Evolutionary conservation across 345 rosid genomes (phyloP), one percentile per base, ranked within the genome.

Genomic region (Populus ilicifolia): DNA sequence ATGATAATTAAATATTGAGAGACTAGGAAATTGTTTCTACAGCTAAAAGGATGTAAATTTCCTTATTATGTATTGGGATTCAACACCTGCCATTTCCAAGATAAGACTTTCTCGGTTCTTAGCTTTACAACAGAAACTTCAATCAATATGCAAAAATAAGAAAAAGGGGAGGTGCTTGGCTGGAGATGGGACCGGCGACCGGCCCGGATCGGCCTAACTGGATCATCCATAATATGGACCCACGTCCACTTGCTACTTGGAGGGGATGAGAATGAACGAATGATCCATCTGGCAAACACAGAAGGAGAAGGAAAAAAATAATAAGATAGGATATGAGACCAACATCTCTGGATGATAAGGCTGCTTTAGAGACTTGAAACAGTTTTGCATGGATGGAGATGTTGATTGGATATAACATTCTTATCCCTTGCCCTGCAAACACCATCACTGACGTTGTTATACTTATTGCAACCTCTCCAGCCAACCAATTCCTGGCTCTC

Each of bases 331-430:
- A 16, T 54, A 70, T 44, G 61, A 30, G 63, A 11, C 29, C 21
- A 69, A 20, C 68, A 77, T 30, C 50, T 44, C 20, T 39, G 59
- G 54, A 69, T 27, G 67, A 69, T 38, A 68, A 56, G 69, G 66
- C 12, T 8, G 73, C 61, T 48, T 75, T 41, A 11, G 4, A 44
- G 52, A 65, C 14, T 27, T 23, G 23, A 0, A 48, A 35, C 35
- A 65, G 33, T 41, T 17, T 14, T n/a, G 20, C 56, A 67, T 52
- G 54, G 35, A 69, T 41, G 30, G 46, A 61, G 43, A 3, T 43
- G 44, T 11, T 74, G 12, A 1, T 27, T 64, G 66, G 66, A 71
- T 61, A 38, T 65, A 67, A 43, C 72, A 36, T 72, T 65, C 80
- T 72, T 72, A 78, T 78, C 80, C 76, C 33, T 64, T 27, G 48